Base-by-base conservation (phyloP, 2,329 filamentous ascomycete species). In the Gremmenia infestans region DNA sequence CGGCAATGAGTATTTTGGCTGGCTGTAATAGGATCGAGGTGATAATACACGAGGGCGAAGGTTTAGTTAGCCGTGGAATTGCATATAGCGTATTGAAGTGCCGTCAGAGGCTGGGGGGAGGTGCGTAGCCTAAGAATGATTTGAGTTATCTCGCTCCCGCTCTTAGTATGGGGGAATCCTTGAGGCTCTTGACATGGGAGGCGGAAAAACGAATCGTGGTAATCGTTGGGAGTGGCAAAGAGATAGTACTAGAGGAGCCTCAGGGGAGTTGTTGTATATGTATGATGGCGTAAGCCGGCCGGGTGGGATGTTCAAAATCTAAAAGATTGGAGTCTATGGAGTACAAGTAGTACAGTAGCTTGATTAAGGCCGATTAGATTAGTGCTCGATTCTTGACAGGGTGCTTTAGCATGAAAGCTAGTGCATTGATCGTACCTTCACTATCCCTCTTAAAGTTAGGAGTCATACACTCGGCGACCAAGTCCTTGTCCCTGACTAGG, bases 1-100 rank as follows among this genome's bases (percentile, higher is more conserved):
- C 53, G 52, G 48, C 50, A 51, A 45, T 57, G 40, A 51, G 48
- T 52, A 48, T 53, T 53, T 53, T 48, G 43, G 53, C 50, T 39
- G 48, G n/a, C 48, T 36, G 32, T 15, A 36, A 35, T n/a, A 9
- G 12, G 48, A 11, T 32, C 28, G 28, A 32, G 28, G 28, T 11
- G 28, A 32, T 28, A 32, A 25, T 5, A 22, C 40, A 51, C 37
- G 32, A 52, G 49, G 39, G 22, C 43, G 35, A 56, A 32, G 48
- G 40, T 12, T 22, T 45, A 45, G 42, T 23, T 9, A 7, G 22
- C 14, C 7, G 5, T 12, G n/a, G 19, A 19, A 19, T 48, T 48
- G 47, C 11, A 48, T 9, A 11, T 14, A 48, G 32, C 8, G 19
- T 36, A 48, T 14, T 17, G 47, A 32, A 36, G 47, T 48, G 47